Evolutionary conservation across 225 moss, liverwort and hornwort species (phyloP), one percentile per base, ranked within the genome.

Genomic region (Polytrichum formosum): DNA sequence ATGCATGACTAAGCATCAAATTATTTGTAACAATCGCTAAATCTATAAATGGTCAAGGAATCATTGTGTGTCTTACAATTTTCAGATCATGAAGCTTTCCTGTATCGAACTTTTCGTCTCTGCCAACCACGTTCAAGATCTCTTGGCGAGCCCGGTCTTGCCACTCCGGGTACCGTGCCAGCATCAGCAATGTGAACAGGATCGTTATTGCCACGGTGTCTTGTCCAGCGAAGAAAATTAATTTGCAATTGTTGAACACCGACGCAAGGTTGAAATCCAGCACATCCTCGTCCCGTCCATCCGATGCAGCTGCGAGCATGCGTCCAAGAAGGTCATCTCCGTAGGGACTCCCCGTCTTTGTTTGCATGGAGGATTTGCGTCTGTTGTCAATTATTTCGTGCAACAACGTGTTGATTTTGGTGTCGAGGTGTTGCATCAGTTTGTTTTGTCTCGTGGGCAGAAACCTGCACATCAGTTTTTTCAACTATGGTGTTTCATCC

Each of bases 211-310:
- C 30, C 27, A 33, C 28, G 2, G 70, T 70, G 13, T 59, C 71
- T 20, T 65, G 28, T 2, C 73, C 73, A 64, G 64, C 65, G 25
- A 73, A 73, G 56, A 25, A 73, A 54, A 73, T 9, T 28, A 30
- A 23, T 54, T 73, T 73, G 29, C 73, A 65, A 28, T 73, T 65
- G 55, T 73, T 63, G 28, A 73, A 29, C 7, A 73, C 54, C 22
- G 63, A 53, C 26, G 26, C 26, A 6, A 29, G 53, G 54, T 55
- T 55, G 37, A 73, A 73, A 21, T 67, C 6, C 9, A n/a, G 5
- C 7, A 9, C 31, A n/a, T 31, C 53, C 53, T 63, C 72, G 4
- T 64, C 46, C 4, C 18, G 5, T 18, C 54, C 30, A 21, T 64
- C 65, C 5, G 54, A 37, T 53, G 72, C 54, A 26, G 72, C 72